Conservation (phyloP, 2,329 filamentous ascomycete genomes). For the Trichoderma atrobrunneum region DNA sequence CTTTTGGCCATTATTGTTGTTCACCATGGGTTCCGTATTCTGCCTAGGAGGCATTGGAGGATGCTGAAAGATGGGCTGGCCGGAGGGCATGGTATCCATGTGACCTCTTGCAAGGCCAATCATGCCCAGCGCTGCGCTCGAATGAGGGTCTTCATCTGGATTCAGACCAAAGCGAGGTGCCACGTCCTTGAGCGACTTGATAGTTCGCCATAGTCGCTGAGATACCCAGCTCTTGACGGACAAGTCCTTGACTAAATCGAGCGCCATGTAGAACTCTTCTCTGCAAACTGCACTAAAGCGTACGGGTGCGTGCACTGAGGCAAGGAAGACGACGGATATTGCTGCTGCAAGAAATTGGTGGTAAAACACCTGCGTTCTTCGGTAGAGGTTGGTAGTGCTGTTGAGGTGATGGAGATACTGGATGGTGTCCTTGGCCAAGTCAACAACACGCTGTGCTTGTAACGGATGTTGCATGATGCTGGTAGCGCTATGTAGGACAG, state of each 20-base stretch:
- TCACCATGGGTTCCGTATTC: constrained; percentile 22
- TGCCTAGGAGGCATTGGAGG: constrained; percentile 16
- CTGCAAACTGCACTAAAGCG: constrained; percentile 66
- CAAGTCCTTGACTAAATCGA: constrained; percentile 71
- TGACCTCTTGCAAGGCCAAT: constrained; percentile 49
- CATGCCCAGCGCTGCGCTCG: constrained; percentile 53
- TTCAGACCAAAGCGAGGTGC: constrained; percentile 65
- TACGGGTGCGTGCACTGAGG: constrained; percentile 70
- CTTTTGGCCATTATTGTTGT: constrained; percentile 45
- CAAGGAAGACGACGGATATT: constrained; percentile 72
- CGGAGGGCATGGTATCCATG: constrained; percentile 26
- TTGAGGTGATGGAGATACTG: constrained; percentile 68
- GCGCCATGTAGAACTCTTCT: constrained; percentile 75
- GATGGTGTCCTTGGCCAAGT: constrained; percentile 74
- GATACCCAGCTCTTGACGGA: constrained; percentile 69
- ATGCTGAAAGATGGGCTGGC: constrained; percentile 30
- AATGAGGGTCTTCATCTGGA: constrained; percentile 48
- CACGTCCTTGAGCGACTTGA: constrained; percentile 67
- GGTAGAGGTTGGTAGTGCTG: constrained; percentile 68
- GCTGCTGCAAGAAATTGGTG: constrained; percentile 76
- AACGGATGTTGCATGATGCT: constrained; percentile 75
- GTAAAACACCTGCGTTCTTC: constrained; percentile 70
- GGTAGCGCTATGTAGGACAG: constrained; percentile 77
- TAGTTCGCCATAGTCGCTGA: constrained; percentile 70
- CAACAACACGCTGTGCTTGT: constrained; percentile 71